Base-by-base conservation (phyloP, 106 monocot species). In the Cymbidium sinense region DNA sequence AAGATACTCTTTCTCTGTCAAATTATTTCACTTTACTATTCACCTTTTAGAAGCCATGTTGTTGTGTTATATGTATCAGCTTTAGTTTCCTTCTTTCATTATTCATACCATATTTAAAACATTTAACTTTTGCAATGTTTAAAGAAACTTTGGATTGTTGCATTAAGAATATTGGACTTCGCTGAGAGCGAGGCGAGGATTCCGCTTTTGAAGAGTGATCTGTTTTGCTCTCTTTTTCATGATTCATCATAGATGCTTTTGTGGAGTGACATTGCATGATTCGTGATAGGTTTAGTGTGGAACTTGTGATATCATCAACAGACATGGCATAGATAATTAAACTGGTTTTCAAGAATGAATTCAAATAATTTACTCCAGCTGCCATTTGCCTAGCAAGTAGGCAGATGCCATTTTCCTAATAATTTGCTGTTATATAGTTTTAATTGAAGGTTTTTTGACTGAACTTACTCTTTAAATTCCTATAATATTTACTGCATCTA, bases 401-500 rank as follows among this genome's bases (percentile, higher is more conserved):
- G 27, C 4, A 27, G 64, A 64, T 64, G 28, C 27, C 25, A 15
- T 67, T 67, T 67, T 33, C 67, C 17, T 67, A 31, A 15, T 31
- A 58, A 58, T 0, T 58, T 58, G 58, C 23, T 3, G 58, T 10
- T 7, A 58, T 58, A 58, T 58, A 58, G 58, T 58, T 67, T 18
- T 67, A 67, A 11, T 67, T 67, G 67, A 67, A 62, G 31, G 33
- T 17, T 5, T n/a, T n/a, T 0, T 29, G 15, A 33, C 29, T 34
- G 33, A 31, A 67, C 13, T 67, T 10, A 17, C 31, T 67, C 5
- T 31, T 62, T 62, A 62, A 62, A 62, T 27, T 25, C 6, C 61
- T 62, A 62, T 62, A 62, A 36, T 76, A 20, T 55, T 55, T 76
- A 34, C 54, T 64, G n/a, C 70, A 77, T 64, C 18, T 70, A 72